Percentiles rank a stretch among this genome's conserved stretches.
These are phyloP conservation scores for Aspergillus quadrilineatus DNA, from an alignment of 2,329 filamentous ascomycete species.

Conservation along the genomic window DNA sequence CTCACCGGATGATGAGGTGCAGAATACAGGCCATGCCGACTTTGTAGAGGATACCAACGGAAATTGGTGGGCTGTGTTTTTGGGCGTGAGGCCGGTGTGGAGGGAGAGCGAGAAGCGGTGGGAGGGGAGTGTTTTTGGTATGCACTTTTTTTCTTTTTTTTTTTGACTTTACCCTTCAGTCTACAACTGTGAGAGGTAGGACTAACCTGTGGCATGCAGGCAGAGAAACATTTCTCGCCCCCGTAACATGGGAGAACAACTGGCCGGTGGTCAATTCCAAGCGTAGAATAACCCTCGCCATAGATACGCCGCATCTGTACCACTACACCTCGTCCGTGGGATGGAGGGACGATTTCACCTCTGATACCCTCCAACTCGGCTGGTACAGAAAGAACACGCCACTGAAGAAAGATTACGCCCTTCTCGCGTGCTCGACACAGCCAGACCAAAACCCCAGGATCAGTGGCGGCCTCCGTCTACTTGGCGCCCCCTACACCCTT, in stretches of 20 bases:
- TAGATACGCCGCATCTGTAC: conserved; percentile 24
- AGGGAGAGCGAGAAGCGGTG: conserved; percentile 26
- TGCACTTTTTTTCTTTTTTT: not conserved
- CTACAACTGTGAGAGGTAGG: not conserved
- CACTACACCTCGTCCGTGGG: conserved; percentile 12
- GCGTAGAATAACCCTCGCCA: conserved; percentile 42
- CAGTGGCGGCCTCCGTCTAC: conserved; percentile 42
- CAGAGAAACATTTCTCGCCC: conserved; percentile 53
- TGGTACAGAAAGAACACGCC: conserved; percentile 50
- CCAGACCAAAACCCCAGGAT: conserved; percentile 32
- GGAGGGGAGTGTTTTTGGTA: conserved; percentile 47
- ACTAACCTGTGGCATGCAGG: conserved; percentile 27
- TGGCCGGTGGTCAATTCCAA: conserved; percentile 55
- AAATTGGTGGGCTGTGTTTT: conserved; percentile 51
- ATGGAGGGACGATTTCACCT: conserved; percentile 40
- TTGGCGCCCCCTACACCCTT: conserved; percentile 55
- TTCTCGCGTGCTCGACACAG: conserved; percentile 35
- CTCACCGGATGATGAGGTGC: conserved; percentile 44
- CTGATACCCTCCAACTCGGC: conserved; percentile 27
- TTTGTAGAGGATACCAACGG: conserved; percentile 48
- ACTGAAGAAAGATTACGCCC: conserved; percentile 47
- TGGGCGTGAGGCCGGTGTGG: conserved; percentile 46
- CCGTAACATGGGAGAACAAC: conserved; percentile 51
- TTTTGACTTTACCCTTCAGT: not conserved
- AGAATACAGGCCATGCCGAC: conserved; percentile 53